Percentiles rank a stretch among this genome's conserved stretches.
phyloP scores from a whole-genome alignment of 1,284 basidiomycete genomes.

The Termitomyces sp. region DNA sequence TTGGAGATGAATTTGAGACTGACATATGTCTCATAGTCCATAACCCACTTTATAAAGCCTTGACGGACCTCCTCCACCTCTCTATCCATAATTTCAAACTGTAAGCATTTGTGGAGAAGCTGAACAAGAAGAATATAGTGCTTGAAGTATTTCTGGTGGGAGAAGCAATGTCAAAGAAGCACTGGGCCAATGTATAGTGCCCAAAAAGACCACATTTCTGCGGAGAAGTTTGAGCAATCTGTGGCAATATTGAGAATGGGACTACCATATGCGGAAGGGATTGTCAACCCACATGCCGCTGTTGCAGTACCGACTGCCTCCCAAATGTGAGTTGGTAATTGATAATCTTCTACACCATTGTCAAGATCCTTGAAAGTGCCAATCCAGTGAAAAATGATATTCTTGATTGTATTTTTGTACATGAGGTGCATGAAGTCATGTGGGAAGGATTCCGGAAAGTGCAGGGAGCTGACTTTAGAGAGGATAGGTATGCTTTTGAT shows the following conservation, averaged over 20 bases:
- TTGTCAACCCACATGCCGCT: slow-evolving; percentile 22
- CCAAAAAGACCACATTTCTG: slow-evolving; percentile 35
- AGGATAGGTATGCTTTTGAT: slow-evolving; percentile 39
- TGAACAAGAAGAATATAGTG: slow-evolving; percentile 38
- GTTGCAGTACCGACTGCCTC: neutral
- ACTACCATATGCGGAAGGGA: slow-evolving; percentile 37
- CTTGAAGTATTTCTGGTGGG: slow-evolving; percentile 30
- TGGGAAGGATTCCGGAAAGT: slow-evolving; percentile 38
- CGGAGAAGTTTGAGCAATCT: slow-evolving; percentile 23
- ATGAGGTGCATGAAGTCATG: slow-evolving; percentile 46
- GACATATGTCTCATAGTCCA: slow-evolving; percentile 38
- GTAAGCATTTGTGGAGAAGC: slow-evolving; percentile 32
- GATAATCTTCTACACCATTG: slow-evolving; percentile 28
- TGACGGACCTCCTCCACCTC: slow-evolving; percentile 26
- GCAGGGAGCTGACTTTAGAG: slow-evolving; percentile 28
- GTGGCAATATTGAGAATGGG: slow-evolving; percentile 32
- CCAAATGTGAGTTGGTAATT: neutral
- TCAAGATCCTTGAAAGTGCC: slow-evolving; percentile 35
- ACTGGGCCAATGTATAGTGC: slow-evolving; percentile 34
- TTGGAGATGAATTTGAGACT: too few relatives aligned
- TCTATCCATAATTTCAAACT: slow-evolving; percentile 28
- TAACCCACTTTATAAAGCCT: slow-evolving; percentile 36
- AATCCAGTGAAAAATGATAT: slow-evolving; percentile 37
- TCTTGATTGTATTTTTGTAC: slow-evolving; percentile 21
- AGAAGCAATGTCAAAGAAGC: slow-evolving; percentile 24